Evolutionary conservation across 2,329 filamentous ascomycete genomes (phyloP), one percentile per base, ranked within the genome.

Genomic region (Talaromyces sp.): DNA sequence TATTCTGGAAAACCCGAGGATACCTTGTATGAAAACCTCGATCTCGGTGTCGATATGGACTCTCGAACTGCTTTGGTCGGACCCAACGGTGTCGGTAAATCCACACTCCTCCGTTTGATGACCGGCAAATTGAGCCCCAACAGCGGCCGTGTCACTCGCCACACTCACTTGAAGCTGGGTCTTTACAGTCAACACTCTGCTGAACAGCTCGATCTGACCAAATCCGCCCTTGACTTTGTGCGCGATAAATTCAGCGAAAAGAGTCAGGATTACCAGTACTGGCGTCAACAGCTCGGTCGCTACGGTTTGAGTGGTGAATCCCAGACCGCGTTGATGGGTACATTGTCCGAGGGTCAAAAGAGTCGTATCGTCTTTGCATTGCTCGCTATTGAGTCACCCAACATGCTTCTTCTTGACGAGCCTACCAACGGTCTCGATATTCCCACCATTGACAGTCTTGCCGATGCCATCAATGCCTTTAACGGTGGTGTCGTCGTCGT

Each of bases 351-450:
- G 74, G 94, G 94, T 56, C 94, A 99, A 79, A 96, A 96, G 85
- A 92, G 87, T 71, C 89, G 95, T 84, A 97, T 99, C 71, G 94
- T 99, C 41, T 99, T 99, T 73, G 94, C 94, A 40, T 82, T 99
- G 67, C 81, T 99, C 64, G 94, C 94, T 64, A 97, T 99, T 65
- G 94, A 99, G 68, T 80, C 86, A 28, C 94, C 94, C 67, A 99
- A 99, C 83, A 99, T 99, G 94, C 79, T 99, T 67, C 78, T 99
- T 66, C 85, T 99, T 58, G 94, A 99, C 80, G 94, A 99, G 81
- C 95, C 94, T 75, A 99, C 94, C 74, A 99, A 99, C 86, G 94
- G 94, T 84, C 82, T 99, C 63, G 94, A 99, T 83, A 99, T 99
- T 65, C 92, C 94, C 31, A 97, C 94, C 56, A 99, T 99, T 70